Conservation (phyloP, 805 yeast species). For the Wickerhamiella kazuoi region DNA sequence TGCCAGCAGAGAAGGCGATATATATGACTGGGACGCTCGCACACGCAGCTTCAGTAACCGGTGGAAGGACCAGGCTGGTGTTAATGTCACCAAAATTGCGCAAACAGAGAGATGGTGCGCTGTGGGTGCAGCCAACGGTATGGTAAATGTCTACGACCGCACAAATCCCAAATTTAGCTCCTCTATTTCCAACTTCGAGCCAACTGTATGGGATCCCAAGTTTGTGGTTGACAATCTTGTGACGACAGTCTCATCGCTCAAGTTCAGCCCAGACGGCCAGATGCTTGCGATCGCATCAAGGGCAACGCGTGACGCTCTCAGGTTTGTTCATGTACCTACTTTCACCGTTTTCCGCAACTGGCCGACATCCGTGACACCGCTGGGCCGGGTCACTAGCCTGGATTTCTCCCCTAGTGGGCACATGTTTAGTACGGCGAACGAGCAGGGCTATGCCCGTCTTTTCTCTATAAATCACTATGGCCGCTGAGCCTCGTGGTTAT, state of each 20-base stretch:
- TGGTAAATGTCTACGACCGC: constrained; percentile 73
- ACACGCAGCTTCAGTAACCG: constrained; percentile 35
- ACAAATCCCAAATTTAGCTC: constrained; percentile 12
- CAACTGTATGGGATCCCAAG: constrained; percentile 31
- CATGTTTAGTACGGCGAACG: constrained; percentile 78
- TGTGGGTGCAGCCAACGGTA: constrained; percentile 73
- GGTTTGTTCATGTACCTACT: constrained; percentile 73
- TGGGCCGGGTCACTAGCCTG: constrained; percentile 77
- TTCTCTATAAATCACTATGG: constrained; percentile 77
- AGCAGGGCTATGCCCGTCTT: constrained; percentile 72
- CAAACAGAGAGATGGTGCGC: constrained; percentile 77
- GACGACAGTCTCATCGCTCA: constrained; percentile 56
- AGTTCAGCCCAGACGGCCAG: constrained; percentile 79
- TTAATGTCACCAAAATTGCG: constrained; percentile 62
- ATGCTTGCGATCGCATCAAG: constrained; percentile 70
- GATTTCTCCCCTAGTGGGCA: constrained; percentile 67
- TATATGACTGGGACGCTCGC: constrained; percentile 65
- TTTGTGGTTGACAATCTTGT: constrained; percentile 62
- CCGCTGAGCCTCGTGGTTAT: no score
- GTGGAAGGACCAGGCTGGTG: constrained; percentile 79
- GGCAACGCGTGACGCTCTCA: constrained; percentile 68
- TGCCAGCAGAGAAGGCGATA: constrained; percentile 64
- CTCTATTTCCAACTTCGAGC: constrained; percentile 18
- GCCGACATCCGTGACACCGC: constrained; percentile 95
- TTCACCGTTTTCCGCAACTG: constrained; percentile 80